Base-by-base conservation (phyloP, 345 rosid genomes). In the Populus euphratica region DNA sequence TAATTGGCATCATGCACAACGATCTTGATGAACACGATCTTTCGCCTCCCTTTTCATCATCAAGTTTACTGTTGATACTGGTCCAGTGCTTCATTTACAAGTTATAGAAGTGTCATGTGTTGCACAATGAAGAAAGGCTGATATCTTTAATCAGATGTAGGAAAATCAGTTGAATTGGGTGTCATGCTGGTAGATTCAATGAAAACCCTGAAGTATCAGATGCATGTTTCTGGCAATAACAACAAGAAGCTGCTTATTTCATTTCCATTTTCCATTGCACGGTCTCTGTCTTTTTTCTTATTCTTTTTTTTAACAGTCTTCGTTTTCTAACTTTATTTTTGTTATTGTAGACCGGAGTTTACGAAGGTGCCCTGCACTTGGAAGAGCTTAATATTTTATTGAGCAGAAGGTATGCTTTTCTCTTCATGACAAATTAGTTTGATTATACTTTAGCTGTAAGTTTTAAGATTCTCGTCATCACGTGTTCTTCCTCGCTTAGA, bases 321-420 rank as follows among this genome's bases (percentile, higher is more conserved):
- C n/a, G 20, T 52, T 18, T 56, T 65, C 39, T 21, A 21, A 35
- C 21, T 72, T 13, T 43, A 61, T 16, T 21, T 7, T 65, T 52
- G 33, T 47, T 50, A 41, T 54, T 77, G 41, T 82, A 95, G 98
- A 80, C 81, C 23, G 77, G 89, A 73, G 96, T 94, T 36, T 89
- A 87, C 78, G 87, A 90, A 83, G 92, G 89, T 56, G 87, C 87
- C 20, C 87, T 93, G 50, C 99, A 86, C 86, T 82, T 95, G 91
- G 96, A 95, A 12, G 99, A 93, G 84, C 97, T 91, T 78, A 86
- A 77, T 79, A 86, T 89, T 70, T 74, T 93, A 68, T 74, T 93
- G 43, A 83, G 86, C 70, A 78, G 90, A 85, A 95, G 99, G 98
- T 95, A 82, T 23, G n/a, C 16, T 66, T 39, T 6, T 62, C 31